Base-by-base conservation (phyloP, 768 basidiomycete species). In the Rhizopogon vinicolor region DNA sequence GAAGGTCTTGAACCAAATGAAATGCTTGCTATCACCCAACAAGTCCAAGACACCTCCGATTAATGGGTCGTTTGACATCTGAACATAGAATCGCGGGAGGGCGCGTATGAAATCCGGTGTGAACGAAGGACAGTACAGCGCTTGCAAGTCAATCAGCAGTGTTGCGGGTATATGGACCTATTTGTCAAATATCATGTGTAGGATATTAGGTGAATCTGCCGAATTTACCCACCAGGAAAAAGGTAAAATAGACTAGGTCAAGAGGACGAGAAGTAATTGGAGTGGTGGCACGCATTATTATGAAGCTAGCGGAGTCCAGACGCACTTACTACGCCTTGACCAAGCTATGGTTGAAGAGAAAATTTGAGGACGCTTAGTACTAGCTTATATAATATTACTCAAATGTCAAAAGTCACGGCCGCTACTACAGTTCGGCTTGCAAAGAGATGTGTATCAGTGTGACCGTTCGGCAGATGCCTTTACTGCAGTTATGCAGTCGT, bases 121-220 rank as follows among this genome's bases (percentile, higher is more conserved):
- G 7, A 82, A 59, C 16, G 68, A 61, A 2, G 75, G 55, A 5
- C 86, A 84, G 60, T 83, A 86, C 39, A 93, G 54, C 7, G 80
- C 71, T 68, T 93, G 91, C 12, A 85, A 67, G 69, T 93, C 92
- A 43, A 93, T 68, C 28, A 86, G 63, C 7, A 93, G 62, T 4
- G 90, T 83, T 3, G 86, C 82, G 0, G 84, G 80, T 35, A 91
- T 72, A 63, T 93, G 91, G 1, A 84, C 72, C 82, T 84, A 58
- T 46, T 43, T 16, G 3, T 31, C 14, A 22, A 29, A 25, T 25
- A 25, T 25, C 25, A 25, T 25, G 25, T 25, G 25, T 44, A 16
- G 28, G 9, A 12, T 45, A 39, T 12, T 16, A 56, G 41, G 28
- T 14, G 10, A 43, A 35, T 48, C 10, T 5, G 33, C 28, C 52